Conservation (phyloP, 306 rosid genomes). For the Acacia melanoxylon region DNA sequence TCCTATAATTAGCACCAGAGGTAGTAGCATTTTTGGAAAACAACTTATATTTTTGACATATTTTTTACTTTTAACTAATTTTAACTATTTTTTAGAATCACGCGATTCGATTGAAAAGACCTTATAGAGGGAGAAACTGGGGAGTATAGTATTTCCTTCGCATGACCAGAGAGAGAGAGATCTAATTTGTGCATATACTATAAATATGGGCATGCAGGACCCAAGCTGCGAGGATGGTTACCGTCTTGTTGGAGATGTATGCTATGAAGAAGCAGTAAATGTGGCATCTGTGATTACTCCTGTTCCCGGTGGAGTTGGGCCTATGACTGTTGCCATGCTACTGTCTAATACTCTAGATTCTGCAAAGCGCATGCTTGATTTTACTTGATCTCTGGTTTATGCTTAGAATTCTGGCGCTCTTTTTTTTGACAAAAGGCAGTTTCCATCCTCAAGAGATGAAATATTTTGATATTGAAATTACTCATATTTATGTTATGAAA, state of each 20-base stretch:
- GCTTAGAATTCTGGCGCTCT: not conserved
- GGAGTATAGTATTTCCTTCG: not conserved
- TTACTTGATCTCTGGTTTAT: not conserved
- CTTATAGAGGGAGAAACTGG: no score
- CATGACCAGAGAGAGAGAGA: not conserved
- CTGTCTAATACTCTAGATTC: constrained; percentile 72
- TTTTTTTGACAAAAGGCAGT: no score
- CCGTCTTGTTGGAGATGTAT: constrained; percentile 71
- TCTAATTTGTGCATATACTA: not conserved
- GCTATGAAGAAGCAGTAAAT: constrained; percentile 72
- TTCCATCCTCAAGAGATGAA: not conserved
- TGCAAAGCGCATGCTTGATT: constrained; percentile 62
- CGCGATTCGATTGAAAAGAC: no score
- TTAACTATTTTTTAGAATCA: no score
- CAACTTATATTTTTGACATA: no score
- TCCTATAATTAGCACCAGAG: no score
- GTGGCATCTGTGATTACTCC: constrained; percentile 82
- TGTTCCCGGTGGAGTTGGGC: constrained; percentile 96
- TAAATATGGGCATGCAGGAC: constrained; percentile 66
- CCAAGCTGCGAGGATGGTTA: constrained; percentile 67
- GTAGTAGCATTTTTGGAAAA: no score
- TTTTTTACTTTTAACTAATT: no score
- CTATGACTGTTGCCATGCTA: constrained; percentile 91
- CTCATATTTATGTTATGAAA: not conserved
- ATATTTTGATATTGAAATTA: not conserved